Evolutionary conservation across 2,329 filamentous ascomycete species (phyloP).

Genomic region (Chaetoscypha palmicola): DNA sequence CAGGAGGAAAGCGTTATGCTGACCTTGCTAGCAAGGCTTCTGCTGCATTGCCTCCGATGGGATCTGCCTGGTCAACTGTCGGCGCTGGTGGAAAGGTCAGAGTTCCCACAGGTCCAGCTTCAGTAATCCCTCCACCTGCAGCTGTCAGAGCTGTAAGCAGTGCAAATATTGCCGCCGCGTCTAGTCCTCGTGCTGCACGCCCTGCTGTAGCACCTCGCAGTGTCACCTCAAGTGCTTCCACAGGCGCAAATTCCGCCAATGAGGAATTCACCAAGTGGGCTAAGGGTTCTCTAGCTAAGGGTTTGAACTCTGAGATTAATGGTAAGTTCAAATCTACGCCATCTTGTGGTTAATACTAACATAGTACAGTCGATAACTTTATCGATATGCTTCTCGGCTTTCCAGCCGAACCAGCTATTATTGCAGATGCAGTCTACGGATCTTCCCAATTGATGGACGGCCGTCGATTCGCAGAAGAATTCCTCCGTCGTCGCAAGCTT

Average conservation of each 20-base stretch:
- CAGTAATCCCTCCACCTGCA: slow-evolving; percentile 42
- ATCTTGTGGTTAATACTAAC: slow-evolving; percentile 30
- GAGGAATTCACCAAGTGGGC: slow-evolving; percentile 96
- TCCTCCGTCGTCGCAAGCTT: slow-evolving; percentile 83
- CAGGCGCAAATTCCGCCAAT: slow-evolving; percentile 47
- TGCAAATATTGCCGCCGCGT: slow-evolving; percentile 16
- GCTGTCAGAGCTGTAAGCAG: slow-evolving; percentile 33
- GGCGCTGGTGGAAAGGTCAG: slow-evolving; percentile 91
- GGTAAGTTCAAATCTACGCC: slow-evolving; percentile 37
- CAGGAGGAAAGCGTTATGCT: slow-evolving; percentile 78
- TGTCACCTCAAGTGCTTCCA: slow-evolving; percentile 37
- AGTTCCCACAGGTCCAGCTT: slow-evolving; percentile 53
- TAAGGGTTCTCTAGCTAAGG: slow-evolving; percentile 67
- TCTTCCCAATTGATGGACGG: slow-evolving; percentile 86
- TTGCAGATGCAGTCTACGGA: slow-evolving; percentile 84
- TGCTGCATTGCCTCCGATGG: slow-evolving; percentile 36
- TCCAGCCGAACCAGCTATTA: slow-evolving; percentile 70
- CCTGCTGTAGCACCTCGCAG: slow-evolving; percentile 44
- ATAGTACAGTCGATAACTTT: slow-evolving; percentile 54
- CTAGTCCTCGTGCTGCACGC: slow-evolving; percentile 39
- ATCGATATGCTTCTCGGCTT: slow-evolving; percentile 68
- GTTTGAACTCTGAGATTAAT: slow-evolving; percentile 60
- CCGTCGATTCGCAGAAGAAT: slow-evolving; percentile 89
- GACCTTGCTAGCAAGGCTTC: slow-evolving; percentile 77
- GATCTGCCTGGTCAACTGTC: slow-evolving; percentile 84